Base-by-base conservation (phyloP, 176 grass and related monocot genomes). In the Musa itinerans region DNA sequence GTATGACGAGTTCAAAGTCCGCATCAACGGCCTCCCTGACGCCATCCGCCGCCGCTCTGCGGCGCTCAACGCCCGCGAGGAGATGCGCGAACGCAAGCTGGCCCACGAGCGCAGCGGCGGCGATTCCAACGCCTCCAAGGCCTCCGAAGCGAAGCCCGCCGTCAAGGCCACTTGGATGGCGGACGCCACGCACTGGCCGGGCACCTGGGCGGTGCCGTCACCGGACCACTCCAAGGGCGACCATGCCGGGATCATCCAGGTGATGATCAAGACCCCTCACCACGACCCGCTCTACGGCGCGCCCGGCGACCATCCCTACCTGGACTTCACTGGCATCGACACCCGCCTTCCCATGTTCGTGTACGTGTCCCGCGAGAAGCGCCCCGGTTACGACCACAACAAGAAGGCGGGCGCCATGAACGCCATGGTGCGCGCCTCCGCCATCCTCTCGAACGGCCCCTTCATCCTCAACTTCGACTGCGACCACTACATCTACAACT, bases 391-490 rank as follows among this genome's bases (percentile, higher is more conserved):
- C 74, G 94, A 87, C 86, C 90, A 98, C 80, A 93, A 98, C 81
- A 93, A 91, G 83, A 98, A 98, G 80, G 94, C 94, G 1, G 94
- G 94, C 78, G 90, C 90, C 68, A 91, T 98, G 94, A 98, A 91
- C 80, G 88, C 94, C 53, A 77, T 93, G 79, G 90, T 98, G 20
- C 88, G 90, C 53, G 87, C 94, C 66, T 93, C 94, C 10, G 94
- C 90, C 1, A 74, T 98, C 75, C 84, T 96, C 7, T 96, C 93
- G 53, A 96, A 96, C 23, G 93, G 90, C 1, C 83, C 93, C n/a
- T 96, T 96, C 82, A 83, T 96, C 72, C 81, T 96, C 83, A 96
- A 96, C 90, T 92, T 96, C 82, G 93, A 96, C 78, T 92, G 93
- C 82, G 93, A 96, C 75, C 93, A 96, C 89, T 96, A 96, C 81